phyloP scores from a whole-genome alignment of 2,329 filamentous ascomycete genomes.

The Keithomyces neogunnii region DNA sequence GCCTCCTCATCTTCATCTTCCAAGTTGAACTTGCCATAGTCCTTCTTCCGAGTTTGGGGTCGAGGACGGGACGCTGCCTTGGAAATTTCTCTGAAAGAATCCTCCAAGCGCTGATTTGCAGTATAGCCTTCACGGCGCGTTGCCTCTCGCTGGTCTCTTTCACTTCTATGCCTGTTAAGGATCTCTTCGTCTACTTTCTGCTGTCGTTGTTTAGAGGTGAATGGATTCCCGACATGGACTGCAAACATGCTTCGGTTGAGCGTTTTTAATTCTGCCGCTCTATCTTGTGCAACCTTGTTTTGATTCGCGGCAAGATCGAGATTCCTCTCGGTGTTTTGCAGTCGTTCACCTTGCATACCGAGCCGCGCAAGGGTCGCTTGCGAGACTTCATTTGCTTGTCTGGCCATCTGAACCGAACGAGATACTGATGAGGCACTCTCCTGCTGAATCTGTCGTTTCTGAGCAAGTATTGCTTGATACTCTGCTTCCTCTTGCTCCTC shows the following conservation, averaged over 20 bases:
- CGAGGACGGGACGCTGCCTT: constrained; percentile 15
- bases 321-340: constrained; percentile 76
- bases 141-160: constrained; percentile 57
- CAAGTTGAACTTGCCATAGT: constrained; percentile 61
- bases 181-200: constrained; percentile 59
- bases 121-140: constrained; percentile 45
- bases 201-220: constrained; percentile 61
- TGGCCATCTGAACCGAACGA: constrained; percentile 31
- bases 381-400: constrained; percentile 46
- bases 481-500: constrained; percentile 70
- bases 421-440: constrained; percentile 47
- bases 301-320: constrained; percentile 72
- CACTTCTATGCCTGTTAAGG: constrained; percentile 58
- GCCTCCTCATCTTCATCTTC: constrained; percentile 55
- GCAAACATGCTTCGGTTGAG: constrained; percentile 90
- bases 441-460: constrained; percentile 62
- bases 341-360: constrained; percentile 68
- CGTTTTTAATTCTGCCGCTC: constrained; percentile 73
- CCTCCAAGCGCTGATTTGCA: constrained; percentile 46
- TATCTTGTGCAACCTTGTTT: constrained; percentile 68
- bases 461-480: constrained; percentile 48
- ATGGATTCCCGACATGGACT: constrained; percentile 67
- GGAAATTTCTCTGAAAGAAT: constrained; percentile 35
- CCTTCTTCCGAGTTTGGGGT: constrained; percentile 28
- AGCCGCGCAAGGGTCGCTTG: constrained; percentile 64